Evolutionary conservation across 1,139 yeast species (phyloP), one percentile per base, ranked within the genome.

Genomic region (Zygoascus meyerae): DNA sequence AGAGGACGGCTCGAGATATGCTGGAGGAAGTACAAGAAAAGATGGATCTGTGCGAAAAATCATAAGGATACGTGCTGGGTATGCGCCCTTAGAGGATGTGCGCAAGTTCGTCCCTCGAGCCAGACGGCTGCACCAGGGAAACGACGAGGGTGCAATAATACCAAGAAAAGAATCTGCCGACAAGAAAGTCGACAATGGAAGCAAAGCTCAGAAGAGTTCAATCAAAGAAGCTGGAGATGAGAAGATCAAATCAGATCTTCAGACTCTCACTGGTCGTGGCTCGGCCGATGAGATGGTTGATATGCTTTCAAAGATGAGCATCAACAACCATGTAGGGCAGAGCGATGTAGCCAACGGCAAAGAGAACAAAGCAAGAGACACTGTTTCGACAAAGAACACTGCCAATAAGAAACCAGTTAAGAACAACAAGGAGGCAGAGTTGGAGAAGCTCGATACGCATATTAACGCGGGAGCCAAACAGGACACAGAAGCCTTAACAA

Each of bases 1-100:
- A 7, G 53, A 51, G 7, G 62, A 60, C 21, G 65, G 63, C 2
- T 40, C 55, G 6, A 43, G 61, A 26, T 54, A 46, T 33, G 58
- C 57, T 2, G 66, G 66, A 8, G 66, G 66, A 9, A 48, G 66
- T 0, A 53, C 60, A 16, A 59, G 75, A 30, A 51, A 66, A 11
- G 75, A 71, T 54, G 75, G 75, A 1, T 51, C 71, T 0, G 62
- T 64, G 26, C 51, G 75, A 33, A 64, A 62, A 45, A 52, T 56
- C 4, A 51, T 65, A 17, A 66, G 61, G 40, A 62, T 71, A 10
- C 55, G 71, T 18, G 71, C 72, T 0, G 75, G 75, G 0, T 71
- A 48, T 48, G 53, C 59, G 1, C 72, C 74, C 4, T 48, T 51
- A 10, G 74, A 69, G 37, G 73, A 70, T 36, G 59, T 62, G 11